Base-by-base conservation (phyloP, 306 rosid genomes). In the Alnus rubra region DNA sequence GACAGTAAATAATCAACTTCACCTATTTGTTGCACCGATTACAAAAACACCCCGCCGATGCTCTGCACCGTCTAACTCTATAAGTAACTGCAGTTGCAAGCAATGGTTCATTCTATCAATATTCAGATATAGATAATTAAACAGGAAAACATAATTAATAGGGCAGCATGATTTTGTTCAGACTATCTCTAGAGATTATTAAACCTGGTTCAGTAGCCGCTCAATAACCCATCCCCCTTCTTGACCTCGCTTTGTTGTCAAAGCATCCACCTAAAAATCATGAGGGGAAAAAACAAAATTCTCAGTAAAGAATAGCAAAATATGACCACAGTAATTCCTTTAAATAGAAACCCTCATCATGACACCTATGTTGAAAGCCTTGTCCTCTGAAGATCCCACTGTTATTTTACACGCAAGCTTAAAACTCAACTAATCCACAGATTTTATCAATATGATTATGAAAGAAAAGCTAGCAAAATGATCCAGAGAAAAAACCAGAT, bases 21-120 rank as follows among this genome's bases (percentile, higher is more conserved):
- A 90, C 98, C 98, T 91, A 86, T 95, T 95, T 71, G 98, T 92
- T 37, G 98, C 98, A 83, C 98, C 98, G 79, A 92, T 93, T 59
- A 92, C 97, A 84, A 88, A 95, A 77, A 95, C 97, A 74, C 98
- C 98, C 14, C 71, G 91, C 31, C 97, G 89, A 44, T 91, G 86
- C 48, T 87, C 98, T 37, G 91, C 88, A 16, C 98, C 98, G 54
- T 91, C 95, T 85, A 95, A 87, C 86, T 95, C 93, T 60, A 85
- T 78, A 62, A 89, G 93, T 74, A 89, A 64, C 90, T 89, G 88
- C 86, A 83, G 52, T 39, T 42, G 64, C 14, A 74, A 65, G 58
- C 80, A 33, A 76, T 51, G 76, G 83, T 74, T 58, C 51, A 74
- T 65, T 81, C 67, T 69, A 58, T 31, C 55, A 63, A 72, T 11